A percentile compares a stretch with the other conserved stretches of the same genome.
Evolutionary conservation across 1,284 basidiomycete genomes (phyloP).

Genomic region (Serendipita sp.): DNA sequence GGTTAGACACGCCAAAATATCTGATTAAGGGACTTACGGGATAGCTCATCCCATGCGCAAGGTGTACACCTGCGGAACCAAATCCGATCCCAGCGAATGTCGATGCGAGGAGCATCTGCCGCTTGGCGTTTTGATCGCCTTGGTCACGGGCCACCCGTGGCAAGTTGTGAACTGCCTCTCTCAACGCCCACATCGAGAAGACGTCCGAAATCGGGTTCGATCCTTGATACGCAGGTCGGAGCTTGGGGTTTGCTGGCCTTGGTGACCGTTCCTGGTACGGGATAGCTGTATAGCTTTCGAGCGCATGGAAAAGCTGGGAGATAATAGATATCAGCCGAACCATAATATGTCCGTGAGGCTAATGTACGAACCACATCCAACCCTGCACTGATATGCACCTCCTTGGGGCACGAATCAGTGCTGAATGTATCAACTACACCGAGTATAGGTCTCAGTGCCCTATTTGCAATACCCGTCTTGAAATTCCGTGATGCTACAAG

Average conservation of each 20-base stretch:
- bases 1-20: slow-evolving; percentile 7
- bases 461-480: slow-evolving; percentile 92
- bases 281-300: slow-evolving; percentile 87
- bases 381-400: slow-evolving; percentile 82
- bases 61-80: slow-evolving; percentile 73
- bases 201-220: slow-evolving; percentile 94
- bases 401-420: slow-evolving; percentile 70
- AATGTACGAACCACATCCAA: slow-evolving; percentile 52
- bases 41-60: slow-evolving; percentile 80
- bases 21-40: slow-evolving; percentile 34
- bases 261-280: slow-evolving; percentile 84
- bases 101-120: slow-evolving; percentile 87
- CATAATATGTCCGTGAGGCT: background rate
- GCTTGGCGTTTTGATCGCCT: slow-evolving; percentile 69
- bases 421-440: slow-evolving; percentile 80
- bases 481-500: slow-evolving; percentile 55
- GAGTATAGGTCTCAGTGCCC: slow-evolving; percentile 79
- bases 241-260: slow-evolving; percentile 77
- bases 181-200: slow-evolving; percentile 89
- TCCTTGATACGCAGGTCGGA: slow-evolving; percentile 89
- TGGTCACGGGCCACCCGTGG: slow-evolving; percentile 75
- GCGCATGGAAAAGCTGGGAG: slow-evolving; percentile 63
- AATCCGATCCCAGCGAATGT: slow-evolving; percentile 93
- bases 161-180: slow-evolving; percentile 80
- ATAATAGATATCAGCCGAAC: background rate